Base-by-base conservation (phyloP, 2,329 filamentous ascomycete genomes). In the Neofusicoccum cordaticola region DNA sequence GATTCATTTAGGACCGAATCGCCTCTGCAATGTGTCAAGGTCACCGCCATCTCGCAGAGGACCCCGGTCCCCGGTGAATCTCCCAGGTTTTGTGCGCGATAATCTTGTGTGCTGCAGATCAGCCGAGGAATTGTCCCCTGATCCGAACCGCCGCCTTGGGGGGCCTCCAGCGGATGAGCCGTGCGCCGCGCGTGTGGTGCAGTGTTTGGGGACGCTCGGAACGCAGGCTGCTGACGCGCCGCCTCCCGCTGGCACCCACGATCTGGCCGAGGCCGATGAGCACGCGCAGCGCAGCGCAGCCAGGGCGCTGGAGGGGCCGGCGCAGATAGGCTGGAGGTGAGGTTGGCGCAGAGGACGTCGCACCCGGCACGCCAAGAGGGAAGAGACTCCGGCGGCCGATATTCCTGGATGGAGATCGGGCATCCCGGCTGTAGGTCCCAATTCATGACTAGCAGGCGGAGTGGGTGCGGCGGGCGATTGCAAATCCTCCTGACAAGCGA, bases 61-160 rank as follows among this genome's bases (percentile, higher is more conserved):
- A 45, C 51, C 63, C 63, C 56, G 53, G 63, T 60, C 53, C 63
- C 53, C 39, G 63, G 53, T 44, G 63, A 58, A 60, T 58, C 63
- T 64, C 63, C 63, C 63, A 64, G 53, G 63, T 64, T 60, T 50
- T 60, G 63, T 51, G 53, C 51, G 52, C 63, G 52, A 60, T 51
- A 58, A 64, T 64, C 63, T 58, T 44, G 63, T 64, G 44, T 52
- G 44, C n/a, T 56, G 63, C 63, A 64, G 63, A 64, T 64, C 63
- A 64, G 52, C 63, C 63, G 63, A 64, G 51, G 37, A 64, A 64
- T 35, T 53, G 62, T 51, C 63, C 63, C 63, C 56, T 56, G 56
- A 56, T 56, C 63, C 52, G 63, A 60, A 58, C 63, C 52, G 53
- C 60, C 60, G 44, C 44, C 35, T 51, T 39, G 53, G 63, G 63